Evolutionary conservation across 257 asterid species (phyloP), one percentile per base, ranked within the genome.

Genomic region (Plantago ovata): DNA sequence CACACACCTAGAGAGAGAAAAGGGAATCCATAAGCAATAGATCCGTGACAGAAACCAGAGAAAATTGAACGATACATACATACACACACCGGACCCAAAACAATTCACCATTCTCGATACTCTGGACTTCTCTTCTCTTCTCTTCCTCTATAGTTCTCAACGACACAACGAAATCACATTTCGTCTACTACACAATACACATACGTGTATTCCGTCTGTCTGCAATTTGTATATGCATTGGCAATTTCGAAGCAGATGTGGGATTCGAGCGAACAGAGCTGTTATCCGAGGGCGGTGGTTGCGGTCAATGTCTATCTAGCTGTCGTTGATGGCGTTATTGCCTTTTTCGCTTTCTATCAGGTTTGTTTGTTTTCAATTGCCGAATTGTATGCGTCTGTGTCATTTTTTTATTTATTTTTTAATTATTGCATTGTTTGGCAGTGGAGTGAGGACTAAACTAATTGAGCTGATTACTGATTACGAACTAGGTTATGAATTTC

Each of bases 291-390:
- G 72, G 61, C 77, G 46, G 81, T 82, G 72, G 80, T 64, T 69
- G 95, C 80, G 55, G 95, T 80, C 71, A 70, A 75, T 71, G 74
- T 76, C 49, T 87, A 71, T 7, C 78, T 88, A 52, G 96, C 93
- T 70, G 75, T 21, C 62, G 77, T 81, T 65, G 87, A 82, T 75
- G 89, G 81, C 20, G 41, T 83, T 22, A 78, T 88, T 81, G 87
- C 93, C n/a, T 22, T 76, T 64, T 48, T 88, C 48, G 85, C 96
- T 65, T 73, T 88, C 40, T 77, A 68, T 71, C 90, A 83, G 95
- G 96, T 83, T 47, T 36, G 21, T 21, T 33, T 54, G 52, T 43
- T 38, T 54, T 69, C 13, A 16, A 41, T 56, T 54, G 53, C 53
- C 21, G 59, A 23, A 28, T 53, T 67, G 10, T 49, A 40, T n/a